Percentiles rank a stretch among this genome's conserved stretches.
These are phyloP conservation scores for Fusarium circinatum DNA, from an alignment of 2,329 filamentous ascomycete genomes.

Conservation along the genomic window DNA sequence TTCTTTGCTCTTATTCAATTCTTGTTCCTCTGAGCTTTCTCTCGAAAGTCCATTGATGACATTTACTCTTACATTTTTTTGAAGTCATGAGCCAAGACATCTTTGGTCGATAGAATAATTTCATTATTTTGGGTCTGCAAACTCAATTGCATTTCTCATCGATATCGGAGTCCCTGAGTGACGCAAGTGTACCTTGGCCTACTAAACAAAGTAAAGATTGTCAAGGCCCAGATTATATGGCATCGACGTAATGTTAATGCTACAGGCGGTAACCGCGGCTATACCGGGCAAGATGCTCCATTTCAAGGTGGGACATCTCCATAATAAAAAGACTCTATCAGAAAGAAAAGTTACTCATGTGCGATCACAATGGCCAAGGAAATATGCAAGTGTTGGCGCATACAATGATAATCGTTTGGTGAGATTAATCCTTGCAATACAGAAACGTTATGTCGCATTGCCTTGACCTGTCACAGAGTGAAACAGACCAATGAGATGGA, in stretches of 20 bases:
- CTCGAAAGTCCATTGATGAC: neutral
- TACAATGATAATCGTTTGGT: neutral
- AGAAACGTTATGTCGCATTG: neutral
- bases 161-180: neutral
- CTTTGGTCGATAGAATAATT: neutral
- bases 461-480: neutral
- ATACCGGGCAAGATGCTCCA: neutral
- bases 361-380: neutral
- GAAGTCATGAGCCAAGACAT: neutral
- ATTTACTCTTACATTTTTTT: neutral
- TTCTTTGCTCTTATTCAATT: neutral
- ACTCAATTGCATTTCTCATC: neutral
- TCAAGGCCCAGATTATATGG: neutral
- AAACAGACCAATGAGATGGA: conserved; percentile 5
- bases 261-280: conserved; percentile 7
- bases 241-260: neutral
- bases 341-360: neutral
- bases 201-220: neutral
- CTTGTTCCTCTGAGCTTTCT: neutral
- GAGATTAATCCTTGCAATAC: conserved; percentile 1
- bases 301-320: conserved; percentile 8
- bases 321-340: neutral
- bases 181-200: neutral
- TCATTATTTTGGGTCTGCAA: neutral
- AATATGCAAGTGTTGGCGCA: neutral